phyloP scores from a whole-genome alignment of 73 alveolate species.

The Paramecium sexaurelia region DNA sequence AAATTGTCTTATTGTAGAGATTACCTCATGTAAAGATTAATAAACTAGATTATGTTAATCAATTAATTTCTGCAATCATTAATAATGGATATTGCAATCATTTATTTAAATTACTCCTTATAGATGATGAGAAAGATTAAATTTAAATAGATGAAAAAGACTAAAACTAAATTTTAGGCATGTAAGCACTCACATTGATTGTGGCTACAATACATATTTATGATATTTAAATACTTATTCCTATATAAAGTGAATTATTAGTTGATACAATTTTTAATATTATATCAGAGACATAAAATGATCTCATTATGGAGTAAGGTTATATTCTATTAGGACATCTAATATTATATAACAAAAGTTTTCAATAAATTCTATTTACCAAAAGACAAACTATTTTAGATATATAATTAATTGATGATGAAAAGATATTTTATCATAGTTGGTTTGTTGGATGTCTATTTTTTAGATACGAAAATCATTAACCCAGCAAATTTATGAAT shows the following conservation, averaged over 20 bases:
- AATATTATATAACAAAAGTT: not conserved
- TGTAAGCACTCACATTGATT: not conserved
- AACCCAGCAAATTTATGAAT: not conserved
- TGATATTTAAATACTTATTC: not conserved
- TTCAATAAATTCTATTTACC: not conserved
- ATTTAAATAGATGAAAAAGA: not conserved
- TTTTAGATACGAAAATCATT: not conserved
- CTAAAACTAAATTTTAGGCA: not conserved
- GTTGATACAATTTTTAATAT: not conserved
- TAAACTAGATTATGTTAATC: not conserved
- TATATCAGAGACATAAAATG: not conserved
- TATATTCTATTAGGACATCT: not conserved
- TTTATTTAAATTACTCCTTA: not conserved
- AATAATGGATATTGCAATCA: not conserved
- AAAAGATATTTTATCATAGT: slow-evolving; percentile 13
- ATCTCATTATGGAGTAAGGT: not conserved
- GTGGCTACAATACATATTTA: not conserved
- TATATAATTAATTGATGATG: not conserved
- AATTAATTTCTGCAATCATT: not conserved
- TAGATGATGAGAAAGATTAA: not conserved
- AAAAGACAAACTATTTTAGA: not conserved
- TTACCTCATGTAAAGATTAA: slow-evolving; percentile 23
- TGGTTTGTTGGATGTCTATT: slow-evolving; percentile 34
- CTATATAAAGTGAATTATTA: not conserved
- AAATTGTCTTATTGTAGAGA: not conserved